Conservation (phyloP, 2,329 filamentous ascomycete genomes). For the Colletotrichum chlorophyti region DNA sequence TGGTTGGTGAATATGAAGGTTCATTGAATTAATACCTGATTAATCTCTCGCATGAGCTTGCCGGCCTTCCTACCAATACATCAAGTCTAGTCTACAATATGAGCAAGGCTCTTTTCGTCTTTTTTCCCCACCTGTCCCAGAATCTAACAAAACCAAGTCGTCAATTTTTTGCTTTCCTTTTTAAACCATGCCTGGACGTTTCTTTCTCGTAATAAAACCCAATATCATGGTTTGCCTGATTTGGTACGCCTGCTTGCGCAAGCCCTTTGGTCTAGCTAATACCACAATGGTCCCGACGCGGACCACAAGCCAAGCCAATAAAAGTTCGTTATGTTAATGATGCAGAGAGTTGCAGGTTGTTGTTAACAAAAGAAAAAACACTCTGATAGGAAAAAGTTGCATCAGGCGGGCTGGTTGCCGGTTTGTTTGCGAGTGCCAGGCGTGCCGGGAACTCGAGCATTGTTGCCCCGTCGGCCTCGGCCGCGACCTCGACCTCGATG, state of each 20-base stretch:
- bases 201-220: no score
- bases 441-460: not conserved
- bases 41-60: not conserved
- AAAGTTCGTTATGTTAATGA: not conserved
- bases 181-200: no score
- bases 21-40: not conserved
- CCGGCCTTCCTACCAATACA: slow-evolving; percentile 4
- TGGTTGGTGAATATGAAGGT: no score
- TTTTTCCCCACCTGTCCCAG: no score
- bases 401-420: not conserved
- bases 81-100: slow-evolving; percentile 1
- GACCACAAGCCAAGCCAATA: not conserved
- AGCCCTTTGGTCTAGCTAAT: not conserved
- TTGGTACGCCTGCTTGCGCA: not conserved
- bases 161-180: not conserved
- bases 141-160: not conserved
- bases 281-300: not conserved
- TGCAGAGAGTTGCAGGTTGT: not conserved
- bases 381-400: not conserved
- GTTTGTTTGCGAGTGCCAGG: not conserved
- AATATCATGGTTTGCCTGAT: no score
- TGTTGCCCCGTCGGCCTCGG: slow-evolving; percentile 11
- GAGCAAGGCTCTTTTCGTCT: not conserved
- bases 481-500: slow-evolving; percentile 8
- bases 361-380: not conserved